Percentiles rank a stretch among this genome's conserved stretches.
Conservation (phyloP, 441 rosid genomes). For the Pelargonium cotyledonis region DNA sequence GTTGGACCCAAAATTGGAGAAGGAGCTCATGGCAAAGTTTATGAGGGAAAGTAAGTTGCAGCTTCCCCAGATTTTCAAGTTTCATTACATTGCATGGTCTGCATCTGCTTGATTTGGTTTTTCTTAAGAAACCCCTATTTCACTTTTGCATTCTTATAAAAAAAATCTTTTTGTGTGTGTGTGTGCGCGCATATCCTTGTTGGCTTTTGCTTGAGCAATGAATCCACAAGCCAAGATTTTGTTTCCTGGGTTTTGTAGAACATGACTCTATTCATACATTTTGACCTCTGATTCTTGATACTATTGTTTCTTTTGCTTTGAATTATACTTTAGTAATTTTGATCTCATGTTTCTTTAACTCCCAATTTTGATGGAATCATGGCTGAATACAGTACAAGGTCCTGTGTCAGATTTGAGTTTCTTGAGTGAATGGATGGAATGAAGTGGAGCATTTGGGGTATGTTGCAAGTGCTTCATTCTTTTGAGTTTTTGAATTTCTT, state of each 20-base stretch:
- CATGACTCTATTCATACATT: neutral
- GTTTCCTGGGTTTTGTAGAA: neutral
- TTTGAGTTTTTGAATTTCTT: neutral
- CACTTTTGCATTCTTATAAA: neutral
- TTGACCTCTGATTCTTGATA: neutral
- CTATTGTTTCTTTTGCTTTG: neutral
- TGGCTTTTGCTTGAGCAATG: neutral
- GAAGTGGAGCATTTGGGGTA: too few species aligned
- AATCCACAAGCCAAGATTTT: neutral
- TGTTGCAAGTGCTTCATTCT: neutral
- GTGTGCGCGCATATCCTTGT: neutral
- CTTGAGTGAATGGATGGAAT: neutral
- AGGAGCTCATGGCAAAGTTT: conserved; percentile 69
- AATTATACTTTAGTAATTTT: neutral
- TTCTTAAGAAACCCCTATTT: neutral
- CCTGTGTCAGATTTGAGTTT: neutral
- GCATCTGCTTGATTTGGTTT: neutral
- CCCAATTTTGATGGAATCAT: neutral
- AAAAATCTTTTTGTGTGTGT: too few species aligned
- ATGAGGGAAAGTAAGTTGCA: conserved; percentile 60
- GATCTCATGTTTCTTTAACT: neutral
- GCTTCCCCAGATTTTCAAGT: conserved; percentile 3
- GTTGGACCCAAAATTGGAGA: conserved; percentile 66
- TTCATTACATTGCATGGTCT: neutral
- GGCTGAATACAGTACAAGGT: neutral